These are phyloP conservation scores for Zygnema circumcarinatum DNA, from an alignment of 139 green algal genomes.

Conservation along the genomic window DNA sequence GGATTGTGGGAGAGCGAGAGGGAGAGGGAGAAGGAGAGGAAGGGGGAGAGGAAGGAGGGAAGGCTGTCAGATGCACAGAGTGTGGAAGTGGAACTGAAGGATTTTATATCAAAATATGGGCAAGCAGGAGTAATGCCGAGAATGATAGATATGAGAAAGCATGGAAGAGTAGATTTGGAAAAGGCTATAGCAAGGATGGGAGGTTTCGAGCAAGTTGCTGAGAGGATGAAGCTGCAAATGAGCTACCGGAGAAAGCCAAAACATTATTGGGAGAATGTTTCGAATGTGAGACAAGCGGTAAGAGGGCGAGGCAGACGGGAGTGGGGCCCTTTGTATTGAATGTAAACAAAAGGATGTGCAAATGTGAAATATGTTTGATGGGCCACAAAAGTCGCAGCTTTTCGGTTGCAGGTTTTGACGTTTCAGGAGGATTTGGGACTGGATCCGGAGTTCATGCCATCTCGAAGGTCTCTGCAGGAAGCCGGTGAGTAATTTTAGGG, in stretches of 20 bases:
- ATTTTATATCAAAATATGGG: background rate
- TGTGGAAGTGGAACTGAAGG: background rate
- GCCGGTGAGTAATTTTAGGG: background rate
- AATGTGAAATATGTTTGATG: no score
- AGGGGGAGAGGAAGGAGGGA: background rate
- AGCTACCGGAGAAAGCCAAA: background rate
- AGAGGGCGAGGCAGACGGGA: no score
- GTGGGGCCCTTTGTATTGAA: no score
- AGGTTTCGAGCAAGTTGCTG: background rate
- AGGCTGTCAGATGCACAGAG: background rate
- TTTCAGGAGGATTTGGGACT: background rate
- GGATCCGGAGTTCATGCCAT: background rate
- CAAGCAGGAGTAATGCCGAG: slow-evolving; percentile 23
- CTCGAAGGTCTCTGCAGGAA: background rate
- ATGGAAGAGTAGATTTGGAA: slow-evolving; percentile 29
- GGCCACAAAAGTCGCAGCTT: no score
- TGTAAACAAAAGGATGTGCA: no score
- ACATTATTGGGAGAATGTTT: slow-evolving; percentile 10
- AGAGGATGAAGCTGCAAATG: slow-evolving; percentile 12
- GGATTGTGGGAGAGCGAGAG: background rate
- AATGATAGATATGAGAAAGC: background rate
- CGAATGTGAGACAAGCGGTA: slow-evolving; percentile 19
- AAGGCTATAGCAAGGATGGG: slow-evolving; percentile 12
- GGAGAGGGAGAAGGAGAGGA: no score
- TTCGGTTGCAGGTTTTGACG: background rate